A percentile compares a stretch with the other conserved stretches of the same genome.
phyloP scores from a whole-genome alignment of 2,329 filamentous ascomycete species.

The Tolypocladium sp. region DNA sequence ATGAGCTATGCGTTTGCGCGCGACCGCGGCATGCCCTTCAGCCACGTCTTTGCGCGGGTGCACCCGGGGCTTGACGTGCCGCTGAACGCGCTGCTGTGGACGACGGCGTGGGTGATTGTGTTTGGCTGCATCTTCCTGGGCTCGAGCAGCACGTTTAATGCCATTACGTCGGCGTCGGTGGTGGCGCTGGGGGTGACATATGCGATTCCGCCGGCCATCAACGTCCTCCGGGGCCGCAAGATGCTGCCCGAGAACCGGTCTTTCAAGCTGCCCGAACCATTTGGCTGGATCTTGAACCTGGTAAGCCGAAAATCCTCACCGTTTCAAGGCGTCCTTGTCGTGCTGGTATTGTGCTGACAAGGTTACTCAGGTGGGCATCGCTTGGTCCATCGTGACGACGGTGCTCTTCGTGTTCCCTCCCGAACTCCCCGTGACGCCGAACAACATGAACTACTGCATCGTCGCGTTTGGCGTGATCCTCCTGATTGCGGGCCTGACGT shows the following conservation, averaged over 20 bases:
- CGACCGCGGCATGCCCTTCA: conserved; percentile 60
- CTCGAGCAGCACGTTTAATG: conserved; percentile 58
- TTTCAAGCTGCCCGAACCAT: conserved; percentile 25
- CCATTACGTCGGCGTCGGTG: conserved; percentile 63
- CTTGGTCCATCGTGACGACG: conserved; percentile 61
- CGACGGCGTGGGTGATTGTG: conserved; percentile 51
- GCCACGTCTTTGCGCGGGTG: conserved; percentile 49
- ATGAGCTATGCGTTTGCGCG: conserved; percentile 59
- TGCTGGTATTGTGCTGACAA: neutral
- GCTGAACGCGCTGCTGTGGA: conserved; percentile 57
- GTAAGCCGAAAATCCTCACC: neutral
- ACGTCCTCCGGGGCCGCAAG: conserved; percentile 55
- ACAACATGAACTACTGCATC: conserved; percentile 57
- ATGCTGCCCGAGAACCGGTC: conserved; percentile 46
- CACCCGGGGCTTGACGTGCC: conserved; percentile 55
- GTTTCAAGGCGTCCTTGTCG: neutral
- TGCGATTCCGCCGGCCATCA: conserved; percentile 64
- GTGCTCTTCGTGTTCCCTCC: conserved; percentile 70
- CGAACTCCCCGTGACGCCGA: conserved; percentile 50
- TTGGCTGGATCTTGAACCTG: conserved; percentile 27
- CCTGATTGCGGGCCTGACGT: conserved; percentile 31
- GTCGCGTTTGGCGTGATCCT: conserved; percentile 39
- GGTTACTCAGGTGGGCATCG: conserved; percentile 38
- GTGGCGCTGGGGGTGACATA: conserved; percentile 68
- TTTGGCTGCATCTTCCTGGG: conserved; percentile 66